phyloP scores from a whole-genome alignment of 2,329 filamentous ascomycete genomes.

The Pestalotiopsis sp. region DNA sequence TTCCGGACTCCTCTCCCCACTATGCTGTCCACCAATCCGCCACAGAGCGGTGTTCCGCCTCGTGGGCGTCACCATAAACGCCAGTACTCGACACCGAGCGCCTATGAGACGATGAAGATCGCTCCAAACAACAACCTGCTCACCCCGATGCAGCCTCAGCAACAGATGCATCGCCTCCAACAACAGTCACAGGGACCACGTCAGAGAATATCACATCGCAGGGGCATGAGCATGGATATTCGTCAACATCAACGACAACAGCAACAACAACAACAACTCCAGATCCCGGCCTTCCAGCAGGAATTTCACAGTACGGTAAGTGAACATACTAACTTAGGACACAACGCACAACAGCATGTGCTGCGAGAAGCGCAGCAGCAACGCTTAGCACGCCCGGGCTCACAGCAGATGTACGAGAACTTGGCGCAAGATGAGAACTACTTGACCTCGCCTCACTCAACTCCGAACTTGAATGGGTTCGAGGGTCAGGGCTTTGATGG shows the following conservation, averaged over 20 bases:
- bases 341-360: slow-evolving; percentile 70
- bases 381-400: slow-evolving; percentile 78
- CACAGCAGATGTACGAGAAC: slow-evolving; percentile 37
- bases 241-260: slow-evolving; percentile 62
- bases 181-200: slow-evolving; percentile 19
- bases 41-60: slow-evolving; percentile 66
- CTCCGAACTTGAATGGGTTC: slow-evolving; percentile 55
- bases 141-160: slow-evolving; percentile 52
- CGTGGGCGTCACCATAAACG: slow-evolving; percentile 78
- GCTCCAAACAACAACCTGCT: slow-evolving; percentile 62
- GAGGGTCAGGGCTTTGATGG: slow-evolving; percentile 45
- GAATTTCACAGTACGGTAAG: slow-evolving; percentile 51
- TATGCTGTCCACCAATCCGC: slow-evolving; percentile 75
- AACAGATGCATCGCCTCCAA: slow-evolving; percentile 35
- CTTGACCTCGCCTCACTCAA: slow-evolving; percentile 55
- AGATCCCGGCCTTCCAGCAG: slow-evolving; percentile 38
- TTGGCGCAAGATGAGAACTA: slow-evolving; percentile 51
- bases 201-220: slow-evolving; percentile 61
- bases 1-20: slow-evolving; percentile 71
- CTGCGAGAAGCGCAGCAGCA: slow-evolving; percentile 91
- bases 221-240: slow-evolving; percentile 83
- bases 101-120: slow-evolving; percentile 74
- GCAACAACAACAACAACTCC: slow-evolving; percentile 48
- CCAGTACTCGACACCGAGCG: slow-evolving; percentile 82
- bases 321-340: slow-evolving; percentile 55